Conservation (phyloP, 2,329 filamentous ascomycete genomes). For the Sporothrix sp. region DNA sequence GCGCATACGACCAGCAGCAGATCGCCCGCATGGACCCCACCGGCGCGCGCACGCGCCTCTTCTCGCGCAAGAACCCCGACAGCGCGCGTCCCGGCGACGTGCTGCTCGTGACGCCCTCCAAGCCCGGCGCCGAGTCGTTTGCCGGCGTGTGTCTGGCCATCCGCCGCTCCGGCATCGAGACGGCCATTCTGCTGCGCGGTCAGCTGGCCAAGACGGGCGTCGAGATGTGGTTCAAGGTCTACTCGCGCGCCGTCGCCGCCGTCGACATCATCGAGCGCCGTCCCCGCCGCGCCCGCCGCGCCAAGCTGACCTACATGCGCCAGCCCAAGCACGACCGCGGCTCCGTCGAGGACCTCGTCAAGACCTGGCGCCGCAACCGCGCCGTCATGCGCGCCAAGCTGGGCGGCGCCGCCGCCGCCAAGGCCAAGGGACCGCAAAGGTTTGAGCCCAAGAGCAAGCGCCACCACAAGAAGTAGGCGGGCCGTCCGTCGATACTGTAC, state of each 20-base stretch:
- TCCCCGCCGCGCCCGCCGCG: slow-evolving; percentile 75
- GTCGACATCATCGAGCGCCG: slow-evolving; percentile 89
- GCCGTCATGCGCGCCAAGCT: slow-evolving; percentile 28
- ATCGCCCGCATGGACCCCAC: slow-evolving; percentile 71
- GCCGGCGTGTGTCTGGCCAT: slow-evolving; percentile 82
- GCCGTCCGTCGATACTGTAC: too few relatives aligned
- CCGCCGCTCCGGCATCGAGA: slow-evolving; percentile 79
- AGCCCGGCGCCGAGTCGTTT: slow-evolving; percentile 73
- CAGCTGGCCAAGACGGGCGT: slow-evolving; percentile 79
- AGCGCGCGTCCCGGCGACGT: slow-evolving; percentile 80
- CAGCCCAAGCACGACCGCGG: slow-evolving; percentile 80
- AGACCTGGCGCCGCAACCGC: slow-evolving; percentile 41
- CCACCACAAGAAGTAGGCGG: background rate
- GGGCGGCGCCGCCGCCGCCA: slow-evolving; percentile 8
- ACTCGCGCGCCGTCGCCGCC: slow-evolving; percentile 76
- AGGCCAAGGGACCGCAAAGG: slow-evolving; percentile 6
- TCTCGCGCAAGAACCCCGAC: slow-evolving; percentile 67
- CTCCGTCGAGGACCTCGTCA: slow-evolving; percentile 71
- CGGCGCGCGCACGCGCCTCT: slow-evolving; percentile 71
- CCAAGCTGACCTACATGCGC: slow-evolving; percentile 84
- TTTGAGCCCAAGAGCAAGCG: slow-evolving; percentile 11
- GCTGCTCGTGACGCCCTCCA: slow-evolving; percentile 76
- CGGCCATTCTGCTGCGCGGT: slow-evolving; percentile 75
- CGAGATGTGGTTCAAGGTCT: slow-evolving; percentile 97
- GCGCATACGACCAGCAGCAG: slow-evolving; percentile 56